phyloP scores from a whole-genome alignment of 1,284 basidiomycete species.

The Sanguinoderma infundibulare region DNA sequence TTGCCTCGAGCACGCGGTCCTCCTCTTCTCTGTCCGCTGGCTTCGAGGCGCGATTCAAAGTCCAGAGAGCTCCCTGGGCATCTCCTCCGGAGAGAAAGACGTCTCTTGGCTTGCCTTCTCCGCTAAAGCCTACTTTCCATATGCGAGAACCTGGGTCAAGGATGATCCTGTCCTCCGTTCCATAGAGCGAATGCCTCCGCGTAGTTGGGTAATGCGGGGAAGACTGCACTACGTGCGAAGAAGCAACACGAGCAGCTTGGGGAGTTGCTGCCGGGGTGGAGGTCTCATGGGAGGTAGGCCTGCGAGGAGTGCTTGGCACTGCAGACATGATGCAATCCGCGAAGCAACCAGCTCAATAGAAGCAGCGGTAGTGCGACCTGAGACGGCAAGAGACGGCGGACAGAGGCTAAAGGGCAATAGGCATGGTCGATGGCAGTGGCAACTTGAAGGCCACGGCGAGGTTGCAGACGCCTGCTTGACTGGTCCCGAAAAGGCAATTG shows the following conservation, averaged over 20 bases:
- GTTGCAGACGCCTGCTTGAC: background rate
- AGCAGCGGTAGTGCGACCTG: background rate
- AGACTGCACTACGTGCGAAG: slow-evolving; percentile 56
- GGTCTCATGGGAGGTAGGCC: slow-evolving; percentile 34
- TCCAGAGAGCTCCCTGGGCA: slow-evolving; percentile 59
- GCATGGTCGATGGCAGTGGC: background rate
- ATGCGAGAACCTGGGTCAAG: slow-evolving; percentile 84
- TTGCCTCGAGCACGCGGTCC: slow-evolving; percentile 69
- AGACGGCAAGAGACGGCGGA: background rate
- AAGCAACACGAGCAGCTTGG: slow-evolving; percentile 50
- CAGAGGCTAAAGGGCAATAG: background rate
- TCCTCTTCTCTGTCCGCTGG: slow-evolving; percentile 69
- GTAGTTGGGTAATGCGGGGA: slow-evolving; percentile 82
- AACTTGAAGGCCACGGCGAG: background rate
- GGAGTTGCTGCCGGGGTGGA: slow-evolving; percentile 50
- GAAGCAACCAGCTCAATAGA: background rate
- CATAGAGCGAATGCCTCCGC: slow-evolving; percentile 80
- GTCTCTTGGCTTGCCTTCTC: slow-evolving; percentile 83
- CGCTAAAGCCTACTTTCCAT: slow-evolving; percentile 91
- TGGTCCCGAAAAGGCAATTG: background rate
- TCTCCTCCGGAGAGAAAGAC: slow-evolving; percentile 62
- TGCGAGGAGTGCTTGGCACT: slow-evolving; percentile 51
- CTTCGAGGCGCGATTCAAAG: slow-evolving; percentile 57
- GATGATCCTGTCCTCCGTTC: slow-evolving; percentile 84
- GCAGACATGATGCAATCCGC: slow-evolving; percentile 25